A percentile compares a stretch with the other conserved stretches of the same genome.
These are phyloP conservation scores for Pezicula radicicola DNA, from an alignment of 2,329 filamentous ascomycete species.

Conservation along the genomic window DNA sequence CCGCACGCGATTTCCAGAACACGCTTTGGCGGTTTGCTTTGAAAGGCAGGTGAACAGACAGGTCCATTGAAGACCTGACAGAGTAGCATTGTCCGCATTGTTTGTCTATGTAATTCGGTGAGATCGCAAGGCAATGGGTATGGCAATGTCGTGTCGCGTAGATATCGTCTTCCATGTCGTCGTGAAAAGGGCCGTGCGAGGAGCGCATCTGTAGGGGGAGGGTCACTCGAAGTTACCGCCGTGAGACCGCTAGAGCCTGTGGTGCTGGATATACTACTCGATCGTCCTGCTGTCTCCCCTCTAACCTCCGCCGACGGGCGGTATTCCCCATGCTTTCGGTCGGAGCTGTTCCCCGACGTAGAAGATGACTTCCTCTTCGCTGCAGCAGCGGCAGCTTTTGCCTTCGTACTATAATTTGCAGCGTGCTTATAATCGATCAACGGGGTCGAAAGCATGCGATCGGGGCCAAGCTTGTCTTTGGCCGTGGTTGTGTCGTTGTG, in stretches of 20 bases:
- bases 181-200: constrained; percentile 57
- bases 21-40: constrained; percentile 65
- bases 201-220: constrained; percentile 13
- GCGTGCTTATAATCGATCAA: constrained; percentile 1
- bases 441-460: constrained; percentile 2
- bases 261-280: constrained; percentile 25
- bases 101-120: constrained; percentile 83
- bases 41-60: constrained; percentile 67
- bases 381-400: constrained; percentile 2
- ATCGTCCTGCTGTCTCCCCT: constrained; percentile 18
- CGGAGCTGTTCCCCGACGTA: not conserved
- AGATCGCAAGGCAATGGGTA: constrained; percentile 92
- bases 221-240: constrained; percentile 21
- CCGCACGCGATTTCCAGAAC: constrained; percentile 88
- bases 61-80: constrained; percentile 79
- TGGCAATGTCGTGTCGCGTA: constrained; percentile 66
- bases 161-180: constrained; percentile 78
- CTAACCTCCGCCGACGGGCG: constrained; percentile 14
- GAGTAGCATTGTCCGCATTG: constrained; percentile 75
- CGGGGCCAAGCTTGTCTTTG: not conserved
- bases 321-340: constrained; percentile 20
- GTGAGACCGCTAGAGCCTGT: constrained; percentile 26
- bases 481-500: not conserved
- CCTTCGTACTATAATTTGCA: not conserved
- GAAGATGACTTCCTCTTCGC: not conserved